Evolutionary conservation across 805 yeast genomes (phyloP), one percentile per base, ranked within the genome.

Genomic region (Cyberlindnera galapagoensis): DNA sequence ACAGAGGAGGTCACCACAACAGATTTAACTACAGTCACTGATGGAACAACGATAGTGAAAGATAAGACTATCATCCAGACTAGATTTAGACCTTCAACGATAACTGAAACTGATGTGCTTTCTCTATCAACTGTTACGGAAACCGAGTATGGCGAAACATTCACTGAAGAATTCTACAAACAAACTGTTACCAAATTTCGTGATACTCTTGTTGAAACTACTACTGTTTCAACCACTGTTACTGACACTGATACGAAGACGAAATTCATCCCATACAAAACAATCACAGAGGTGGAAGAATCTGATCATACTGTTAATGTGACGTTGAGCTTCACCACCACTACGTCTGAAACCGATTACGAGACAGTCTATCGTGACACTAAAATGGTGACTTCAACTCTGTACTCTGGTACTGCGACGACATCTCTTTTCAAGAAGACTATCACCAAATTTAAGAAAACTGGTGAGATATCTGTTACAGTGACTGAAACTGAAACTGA

Each of bases 231-330:
- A 6, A 33, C 35, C 3, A 42, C 42, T 9, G 34, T 33, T 5
- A 31, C 44, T 2, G 18, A 26, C 4, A 36, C 44, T 3, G 37
- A 32, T 17, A 37, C 44, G 35, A 32, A 43, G 33, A 41, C 44
- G 23, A 30, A 32, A 34, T 12, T 38, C 16, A 28, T 46, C 15
- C 47, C 52, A 5, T 28, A 38, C 7, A 42, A 37, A 16, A 52
- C 54, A 1, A 35, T 39, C n/a, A 49, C 57, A 4, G 56, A 51
- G 30, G 31, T 35, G 18, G 54, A 52, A 21, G 51, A 53, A 21
- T 50, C 53, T 9, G 46, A 47, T 25, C 31, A 41, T 15, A 57
- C 60, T 5, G 38, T 39, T 13, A 34, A 23, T 10, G n/a, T 31
- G 2, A 28, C 33, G 2, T 8, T 49, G 2, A 53, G 59, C 0